Conservation (phyloP, 2,329 filamentous ascomycete genomes). For the Apiospora hydei region DNA sequence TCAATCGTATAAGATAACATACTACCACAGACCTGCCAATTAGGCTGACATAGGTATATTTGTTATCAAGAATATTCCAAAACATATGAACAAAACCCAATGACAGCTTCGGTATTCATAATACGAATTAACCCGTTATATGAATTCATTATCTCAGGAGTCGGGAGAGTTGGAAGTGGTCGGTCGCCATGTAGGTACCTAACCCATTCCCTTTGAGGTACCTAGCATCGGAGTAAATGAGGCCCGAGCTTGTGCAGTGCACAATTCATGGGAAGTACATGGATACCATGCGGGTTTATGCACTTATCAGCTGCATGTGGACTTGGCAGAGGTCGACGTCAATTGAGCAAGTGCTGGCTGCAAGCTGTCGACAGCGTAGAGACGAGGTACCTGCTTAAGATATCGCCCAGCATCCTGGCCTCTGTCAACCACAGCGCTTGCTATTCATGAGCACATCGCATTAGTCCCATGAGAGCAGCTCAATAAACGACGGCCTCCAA, state of each 20-base stretch:
- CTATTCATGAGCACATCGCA: background rate
- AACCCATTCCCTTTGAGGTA: background rate
- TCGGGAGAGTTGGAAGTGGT: background rate
- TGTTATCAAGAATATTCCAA: no score
- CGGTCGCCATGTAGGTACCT: background rate
- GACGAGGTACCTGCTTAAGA: background rate
- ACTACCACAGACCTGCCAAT: background rate
- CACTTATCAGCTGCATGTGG: constrained; percentile 8
- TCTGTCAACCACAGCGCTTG: background rate
- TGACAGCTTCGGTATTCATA: background rate
- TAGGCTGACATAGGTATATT: background rate
- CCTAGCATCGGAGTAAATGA: constrained; percentile 2
- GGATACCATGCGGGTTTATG: background rate
- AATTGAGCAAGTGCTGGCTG: constrained; percentile 7
- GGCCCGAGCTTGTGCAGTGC: constrained; percentile 4
- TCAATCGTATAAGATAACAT: no score
- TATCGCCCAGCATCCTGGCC: background rate
- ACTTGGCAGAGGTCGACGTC: constrained; percentile 1
- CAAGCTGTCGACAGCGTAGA: constrained; percentile 7
- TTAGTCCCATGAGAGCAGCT: constrained; percentile 9
- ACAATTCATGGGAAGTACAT: background rate
- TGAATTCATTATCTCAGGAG: no score
- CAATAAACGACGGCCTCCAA: constrained; percentile 16
- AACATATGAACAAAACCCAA: no score
- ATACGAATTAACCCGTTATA: background rate